Base-by-base conservation (phyloP, 164 flowering plant genomes). In the Vitis rupestris region DNA sequence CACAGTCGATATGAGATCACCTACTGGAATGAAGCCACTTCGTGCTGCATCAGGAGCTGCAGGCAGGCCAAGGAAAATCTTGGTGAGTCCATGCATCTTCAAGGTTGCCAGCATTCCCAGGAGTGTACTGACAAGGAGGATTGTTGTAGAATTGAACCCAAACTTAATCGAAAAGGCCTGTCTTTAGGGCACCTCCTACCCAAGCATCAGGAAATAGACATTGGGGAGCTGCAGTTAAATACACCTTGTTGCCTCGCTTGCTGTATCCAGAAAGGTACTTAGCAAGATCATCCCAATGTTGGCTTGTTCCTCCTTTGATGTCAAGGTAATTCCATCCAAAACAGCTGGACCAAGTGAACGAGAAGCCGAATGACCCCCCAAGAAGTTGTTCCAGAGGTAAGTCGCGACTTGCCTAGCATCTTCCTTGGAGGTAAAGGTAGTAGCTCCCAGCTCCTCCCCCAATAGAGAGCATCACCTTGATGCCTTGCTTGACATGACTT, bases 161-260 rank as follows among this genome's bases (percentile, higher is more conserved):
- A 12, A 61, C 63, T 13, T 60, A 60, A 19, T 60, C 63, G 9
- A 60, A 60, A 0, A 29, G 17, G n/a, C 63, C 63, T 30, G 63
- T 60, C 10, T 60, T 60, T 29, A 60, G 63, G 44, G 63, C 17
- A 14, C 48, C 63, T 60, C 63, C 63, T 1, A 60, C 31, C 44
- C 48, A 60, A 14, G 44, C 44, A 29, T 60, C 27, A 23, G 27
- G 27, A 23, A 23, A 23, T 23, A 23, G 27, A 23, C 76, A 77
- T 23, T 77, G 80, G 14, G 76, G 80, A 15, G 80, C 81, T 8
- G 78, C 81, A 0, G 81, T 61, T 10, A 80, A 13, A 70, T 71
- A 74, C 2, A 77, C 78, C 23, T 76, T 81, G 67, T 66, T 70
- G 17, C 80, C 69, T 16, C 11, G 8, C 29, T 64, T 50, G 48